phyloP scores from a whole-genome alignment of 805 yeast genomes.

The Candida tallmaniae region DNA sequence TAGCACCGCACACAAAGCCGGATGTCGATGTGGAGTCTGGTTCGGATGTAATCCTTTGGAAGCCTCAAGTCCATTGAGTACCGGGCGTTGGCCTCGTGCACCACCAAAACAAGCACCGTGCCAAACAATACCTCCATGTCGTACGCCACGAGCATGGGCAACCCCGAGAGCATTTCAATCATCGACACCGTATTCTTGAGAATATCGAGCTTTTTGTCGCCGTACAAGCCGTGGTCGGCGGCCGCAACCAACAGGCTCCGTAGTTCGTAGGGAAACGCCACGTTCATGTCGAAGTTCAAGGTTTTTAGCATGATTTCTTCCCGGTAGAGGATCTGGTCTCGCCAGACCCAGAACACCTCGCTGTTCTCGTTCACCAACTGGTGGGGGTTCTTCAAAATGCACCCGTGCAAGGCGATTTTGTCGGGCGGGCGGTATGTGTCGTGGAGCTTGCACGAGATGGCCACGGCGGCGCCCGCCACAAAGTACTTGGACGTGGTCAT shows the following conservation, averaged over 20 bases:
- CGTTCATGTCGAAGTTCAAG: conserved; percentile 35
- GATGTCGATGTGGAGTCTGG: conserved; percentile 13
- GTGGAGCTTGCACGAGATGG: conserved; percentile 39
- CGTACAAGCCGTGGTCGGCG: conserved; percentile 6
- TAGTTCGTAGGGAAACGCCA: conserved; percentile 36
- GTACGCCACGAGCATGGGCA: conserved; percentile 35
- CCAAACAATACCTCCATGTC: conserved; percentile 31
- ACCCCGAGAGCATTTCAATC: conserved; percentile 33
- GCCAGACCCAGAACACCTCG: conserved; percentile 40
- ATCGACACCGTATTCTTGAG: conserved; percentile 27
- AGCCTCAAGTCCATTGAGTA: conserved; percentile 13
- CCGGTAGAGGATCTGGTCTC: conserved; percentile 39
- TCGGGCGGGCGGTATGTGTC: conserved; percentile 42
- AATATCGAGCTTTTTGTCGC: conserved; percentile 15
- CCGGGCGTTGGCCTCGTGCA: conserved; percentile 18
- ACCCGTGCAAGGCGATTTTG: conserved; percentile 36
- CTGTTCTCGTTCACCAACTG: conserved; percentile 33
- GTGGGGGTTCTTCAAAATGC: conserved; percentile 33
- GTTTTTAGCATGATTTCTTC: conserved; percentile 38
- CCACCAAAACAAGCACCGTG: conserved; percentile 18
- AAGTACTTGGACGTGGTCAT: conserved; percentile 40
- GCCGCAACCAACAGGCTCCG: conserved; percentile 14
- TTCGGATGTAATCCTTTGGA: conserved; percentile 17
- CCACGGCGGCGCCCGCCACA: conserved; percentile 40
- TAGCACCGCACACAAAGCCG: conserved; percentile 21